Evolutionary conservation across 176 grass and related monocot species (phyloP).

Genomic region (Aegilops sharonensis): DNA sequence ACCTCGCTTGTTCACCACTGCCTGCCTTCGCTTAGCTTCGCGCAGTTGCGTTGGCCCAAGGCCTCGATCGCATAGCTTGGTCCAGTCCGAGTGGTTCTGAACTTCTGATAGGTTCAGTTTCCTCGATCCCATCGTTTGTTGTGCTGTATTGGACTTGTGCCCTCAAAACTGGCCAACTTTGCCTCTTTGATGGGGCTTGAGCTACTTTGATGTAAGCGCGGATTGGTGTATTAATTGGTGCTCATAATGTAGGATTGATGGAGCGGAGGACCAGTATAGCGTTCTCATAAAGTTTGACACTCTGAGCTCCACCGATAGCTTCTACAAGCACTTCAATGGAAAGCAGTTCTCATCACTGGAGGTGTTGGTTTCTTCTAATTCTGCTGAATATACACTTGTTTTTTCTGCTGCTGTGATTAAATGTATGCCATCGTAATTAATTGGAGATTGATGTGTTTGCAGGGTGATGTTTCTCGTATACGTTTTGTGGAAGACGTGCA

Average conservation of each 20-base stretch:
- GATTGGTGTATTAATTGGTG: constrained; percentile 4
- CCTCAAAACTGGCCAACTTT: constrained; percentile 1
- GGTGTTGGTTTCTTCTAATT: constrained; percentile 40
- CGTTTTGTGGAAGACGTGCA: constrained; percentile 76
- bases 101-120: not conserved
- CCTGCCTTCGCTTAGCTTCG: not conserved
- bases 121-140: not conserved
- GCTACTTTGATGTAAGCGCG: not conserved
- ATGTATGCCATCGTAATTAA: constrained; percentile 19
- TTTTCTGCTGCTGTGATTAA: not conserved
- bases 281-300: constrained; percentile 82
- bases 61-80: not conserved
- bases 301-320: constrained; percentile 71
- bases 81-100: not conserved
- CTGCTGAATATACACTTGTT: constrained; percentile 3
- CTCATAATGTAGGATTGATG: constrained; percentile 59
- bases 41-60: not conserved
- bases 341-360: constrained; percentile 84
- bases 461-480: constrained; percentile 66
- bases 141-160: not conserved
- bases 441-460: constrained; percentile 34
- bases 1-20: constrained; percentile 7
- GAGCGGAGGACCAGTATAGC: constrained; percentile 74
- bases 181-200: not conserved
- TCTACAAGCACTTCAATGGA: constrained; percentile 75